phyloP scores from a whole-genome alignment of 108 stramenopile genomes.

The Ochromonas danica region DNA sequence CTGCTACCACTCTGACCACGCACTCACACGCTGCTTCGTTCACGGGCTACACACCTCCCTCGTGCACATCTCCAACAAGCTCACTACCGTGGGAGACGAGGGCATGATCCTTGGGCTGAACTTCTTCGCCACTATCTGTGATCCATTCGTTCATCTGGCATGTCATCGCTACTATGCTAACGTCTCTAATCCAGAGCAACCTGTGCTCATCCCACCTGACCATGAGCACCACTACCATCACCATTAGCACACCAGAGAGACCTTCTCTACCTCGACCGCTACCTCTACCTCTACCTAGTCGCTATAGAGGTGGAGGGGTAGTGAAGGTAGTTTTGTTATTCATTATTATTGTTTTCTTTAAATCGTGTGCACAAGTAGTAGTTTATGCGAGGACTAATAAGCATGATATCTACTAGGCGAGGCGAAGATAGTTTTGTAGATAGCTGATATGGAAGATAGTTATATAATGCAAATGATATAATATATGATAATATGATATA shows the following conservation, averaged over 20 bases:
- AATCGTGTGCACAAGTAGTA: too few species aligned
- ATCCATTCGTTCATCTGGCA: not conserved
- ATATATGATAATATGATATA: too few species aligned
- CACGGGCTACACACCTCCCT: not conserved
- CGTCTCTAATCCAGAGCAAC: not conserved
- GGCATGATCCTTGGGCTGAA: not conserved
- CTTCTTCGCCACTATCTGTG: not conserved
- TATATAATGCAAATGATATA: too few species aligned
- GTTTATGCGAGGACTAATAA: too few species aligned
- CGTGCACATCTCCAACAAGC: not conserved
- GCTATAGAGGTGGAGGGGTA: too few species aligned
- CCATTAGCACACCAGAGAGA: not conserved
- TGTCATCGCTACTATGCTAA: not conserved
- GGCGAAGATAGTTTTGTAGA: too few species aligned
- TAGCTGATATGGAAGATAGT: too few species aligned
- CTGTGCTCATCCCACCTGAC: not conserved
- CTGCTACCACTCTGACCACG: conserved; percentile 4
- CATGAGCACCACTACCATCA: not conserved
- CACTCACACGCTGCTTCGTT: not conserved
- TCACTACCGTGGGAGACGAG: not conserved
- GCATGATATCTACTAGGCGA: too few species aligned
- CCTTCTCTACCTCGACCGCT: not conserved
- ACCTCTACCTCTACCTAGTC: too few species aligned
- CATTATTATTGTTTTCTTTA: too few species aligned
- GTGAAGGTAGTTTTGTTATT: too few species aligned